Percentiles rank a stretch among this genome's conserved stretches.
Evolutionary conservation across 192 early-diverging fungal species (phyloP).

Genomic region (Podila horticola): DNA sequence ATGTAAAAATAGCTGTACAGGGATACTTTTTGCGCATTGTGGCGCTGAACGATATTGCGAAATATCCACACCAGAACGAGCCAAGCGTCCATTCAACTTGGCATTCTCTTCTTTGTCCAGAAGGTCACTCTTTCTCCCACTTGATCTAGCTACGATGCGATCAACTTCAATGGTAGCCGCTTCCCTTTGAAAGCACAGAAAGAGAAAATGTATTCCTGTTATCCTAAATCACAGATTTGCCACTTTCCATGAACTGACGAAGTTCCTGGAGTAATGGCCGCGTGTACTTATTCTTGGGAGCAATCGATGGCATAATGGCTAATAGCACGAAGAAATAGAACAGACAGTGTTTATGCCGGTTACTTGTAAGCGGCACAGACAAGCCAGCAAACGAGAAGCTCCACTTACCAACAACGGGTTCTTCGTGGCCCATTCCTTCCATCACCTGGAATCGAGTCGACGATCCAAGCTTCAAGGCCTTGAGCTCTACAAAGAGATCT

Average conservation of each 20-base stretch:
- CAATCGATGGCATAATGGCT: conserved; percentile 1
- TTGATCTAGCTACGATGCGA: no score
- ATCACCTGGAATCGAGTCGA: conserved; percentile 27
- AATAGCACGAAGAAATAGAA: conserved; percentile 2
- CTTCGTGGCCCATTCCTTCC: conserved; percentile 42
- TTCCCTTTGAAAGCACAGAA: background rate
- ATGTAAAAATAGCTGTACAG: no score
- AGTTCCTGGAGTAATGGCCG: conserved; percentile 24
- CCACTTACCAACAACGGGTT: conserved; percentile 41
- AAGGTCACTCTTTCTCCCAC: no score
- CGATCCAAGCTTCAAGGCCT: conserved; percentile 37
- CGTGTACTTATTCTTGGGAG: conserved; percentile 7
- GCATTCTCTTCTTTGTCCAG: no score
- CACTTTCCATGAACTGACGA: conserved; percentile 33
- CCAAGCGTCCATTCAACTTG: no score
- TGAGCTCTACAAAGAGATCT: conserved; percentile 40
- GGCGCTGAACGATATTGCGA: no score
- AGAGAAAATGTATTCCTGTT: background rate
- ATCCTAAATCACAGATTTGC: background rate
- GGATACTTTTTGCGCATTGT: no score
- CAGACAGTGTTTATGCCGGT: background rate
- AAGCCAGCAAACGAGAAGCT: background rate
- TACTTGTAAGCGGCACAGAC: background rate
- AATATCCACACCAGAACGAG: no score
- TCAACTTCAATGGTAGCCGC: background rate